These are phyloP conservation scores for Coemansia sp. DNA, from an alignment of 192 early-diverging fungal species.

Conservation along the genomic window DNA sequence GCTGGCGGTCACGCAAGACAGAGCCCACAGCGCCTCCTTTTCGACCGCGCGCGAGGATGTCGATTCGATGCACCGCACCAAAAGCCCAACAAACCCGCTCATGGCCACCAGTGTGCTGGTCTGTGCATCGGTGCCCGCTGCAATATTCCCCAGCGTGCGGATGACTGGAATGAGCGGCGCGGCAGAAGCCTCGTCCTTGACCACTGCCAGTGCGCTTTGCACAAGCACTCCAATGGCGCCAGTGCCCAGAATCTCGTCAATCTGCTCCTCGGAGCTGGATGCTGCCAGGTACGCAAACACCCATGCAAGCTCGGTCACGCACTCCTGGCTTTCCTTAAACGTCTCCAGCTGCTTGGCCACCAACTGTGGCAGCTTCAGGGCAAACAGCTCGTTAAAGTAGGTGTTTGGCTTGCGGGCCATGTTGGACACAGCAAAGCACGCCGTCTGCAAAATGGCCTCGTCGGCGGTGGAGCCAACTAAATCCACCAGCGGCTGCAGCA, in stretches of 20 bases:
- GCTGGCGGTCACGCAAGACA: slow-evolving; percentile 63
- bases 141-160: slow-evolving; percentile 65
- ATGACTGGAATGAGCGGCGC: slow-evolving; percentile 54
- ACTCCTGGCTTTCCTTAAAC: slow-evolving; percentile 39
- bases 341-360: slow-evolving; percentile 50
- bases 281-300: slow-evolving; percentile 63
- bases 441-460: slow-evolving; percentile 55
- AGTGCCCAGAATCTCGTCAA: slow-evolving; percentile 43
- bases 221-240: slow-evolving; percentile 30
- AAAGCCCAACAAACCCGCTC: slow-evolving; percentile 46
- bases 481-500: slow-evolving; percentile 65
- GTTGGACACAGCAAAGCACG: slow-evolving; percentile 71
- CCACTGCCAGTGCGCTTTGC: neutral
- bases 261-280: slow-evolving; percentile 39
- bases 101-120: slow-evolving; percentile 50
- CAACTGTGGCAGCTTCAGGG: slow-evolving; percentile 40
- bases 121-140: slow-evolving; percentile 59
- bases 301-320: slow-evolving; percentile 63
- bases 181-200: slow-evolving; percentile 19
- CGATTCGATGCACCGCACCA: slow-evolving; percentile 29
- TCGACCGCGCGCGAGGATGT: slow-evolving; percentile 51
- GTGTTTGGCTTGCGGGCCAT: slow-evolving; percentile 61
- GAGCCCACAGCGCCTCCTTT: slow-evolving; percentile 68
- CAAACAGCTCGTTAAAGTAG: slow-evolving; percentile 53
- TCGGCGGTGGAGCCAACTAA: slow-evolving; percentile 62